Evolutionary conservation across 2,329 filamentous ascomycete species (phyloP), one percentile per base, ranked within the genome.

Genomic region (Phaeosphaeriaceae sp.): DNA sequence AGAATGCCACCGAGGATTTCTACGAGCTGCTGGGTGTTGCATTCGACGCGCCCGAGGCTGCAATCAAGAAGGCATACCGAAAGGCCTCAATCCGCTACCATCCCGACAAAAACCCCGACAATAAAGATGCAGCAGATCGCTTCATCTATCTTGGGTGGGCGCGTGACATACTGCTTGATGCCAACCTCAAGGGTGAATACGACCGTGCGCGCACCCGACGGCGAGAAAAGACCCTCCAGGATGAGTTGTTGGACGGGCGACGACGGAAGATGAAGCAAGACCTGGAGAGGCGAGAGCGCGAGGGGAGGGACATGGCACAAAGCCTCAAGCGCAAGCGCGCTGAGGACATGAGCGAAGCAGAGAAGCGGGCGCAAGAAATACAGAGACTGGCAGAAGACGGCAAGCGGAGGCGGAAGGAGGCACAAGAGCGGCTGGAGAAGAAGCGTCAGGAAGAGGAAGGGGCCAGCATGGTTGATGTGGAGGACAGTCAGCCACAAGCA

Each of bases 61-160:
- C 93, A 61, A 89, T 96, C 70, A 89, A 91, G 63, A 88, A 90
- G 66, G 92, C 92, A 46, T 97, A 94, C 83, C 88, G 92, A 58
- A 91, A 91, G 69, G 89, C 89, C 27, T 92, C 92, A 3, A 83
- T 97, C n/a, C 92, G 92, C 72, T 92, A 93, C 81, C 94, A 98
- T 77, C 94, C 94, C 1, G 94, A 98, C 84, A 97, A 97, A 80
- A 89, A 93, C 54, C 86, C 86, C 52, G 75, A 76, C 65, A 74
- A 81, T 58, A 78, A 80, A 5, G 80, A 80, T 68, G 92, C 95
- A 66, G 84, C 91, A 47, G 88, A 89, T 55, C 91, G 91, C 71
- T 98, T 96, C 82, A 91, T 97, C 77, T 83, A 91, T 1, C 88
- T 96, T 57, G 91, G 93, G 72, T 90, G 91, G 61, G 93, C 92